Evolutionary conservation across 139 green algal genomes (phyloP), one percentile per base, ranked within the genome.

Genomic region (Chlorella sp.): DNA sequence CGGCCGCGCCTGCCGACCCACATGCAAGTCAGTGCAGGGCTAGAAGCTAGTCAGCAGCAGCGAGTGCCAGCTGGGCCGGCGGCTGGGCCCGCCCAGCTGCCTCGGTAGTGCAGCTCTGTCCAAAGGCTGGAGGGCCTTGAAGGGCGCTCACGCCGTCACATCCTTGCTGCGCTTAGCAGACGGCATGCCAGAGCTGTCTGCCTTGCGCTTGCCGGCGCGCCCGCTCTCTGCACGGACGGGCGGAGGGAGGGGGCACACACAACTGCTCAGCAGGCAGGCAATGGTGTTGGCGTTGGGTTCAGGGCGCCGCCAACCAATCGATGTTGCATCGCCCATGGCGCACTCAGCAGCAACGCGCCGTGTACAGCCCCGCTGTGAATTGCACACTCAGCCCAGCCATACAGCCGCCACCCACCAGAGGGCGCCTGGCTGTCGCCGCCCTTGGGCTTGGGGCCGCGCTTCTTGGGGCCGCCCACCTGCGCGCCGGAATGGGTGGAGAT

Each of bases 361-460:
- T n/a, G n/a, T n/a, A n/a, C n/a, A n/a, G n/a, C n/a, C n/a, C n/a
- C n/a, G n/a, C n/a, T n/a, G n/a, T n/a, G n/a, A n/a, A n/a, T n/a
- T n/a, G n/a, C n/a, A n/a, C n/a, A n/a, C n/a, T n/a, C n/a, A n/a
- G n/a, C n/a, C n/a, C n/a, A n/a, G n/a, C n/a, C n/a, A 24, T 24
- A 20, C 22, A 68, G 60, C 64, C 32, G 32, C 64, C 51, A 11
- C 75, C 6, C 51, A 81, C 76, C 76, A 2, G 76, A 82, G 58
- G 76, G 76, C 11, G 76, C 76, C 76, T 82, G 76, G 76, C 76
- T 82, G 76, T 82, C 76, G 76, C 76, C 76, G 76, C 76, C 76
- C 7, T 82, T 82, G 72, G 72, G 38, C 76, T 82, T 82, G 9
- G 76, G 56, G 36, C 58, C 87, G 30, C 76, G 69, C 68, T 90